A percentile compares a stretch with the other conserved stretches of the same genome.
These are phyloP conservation scores for Begonia loranthoides DNA, from an alignment of 306 rosid genomes.

Conservation along the genomic window DNA sequence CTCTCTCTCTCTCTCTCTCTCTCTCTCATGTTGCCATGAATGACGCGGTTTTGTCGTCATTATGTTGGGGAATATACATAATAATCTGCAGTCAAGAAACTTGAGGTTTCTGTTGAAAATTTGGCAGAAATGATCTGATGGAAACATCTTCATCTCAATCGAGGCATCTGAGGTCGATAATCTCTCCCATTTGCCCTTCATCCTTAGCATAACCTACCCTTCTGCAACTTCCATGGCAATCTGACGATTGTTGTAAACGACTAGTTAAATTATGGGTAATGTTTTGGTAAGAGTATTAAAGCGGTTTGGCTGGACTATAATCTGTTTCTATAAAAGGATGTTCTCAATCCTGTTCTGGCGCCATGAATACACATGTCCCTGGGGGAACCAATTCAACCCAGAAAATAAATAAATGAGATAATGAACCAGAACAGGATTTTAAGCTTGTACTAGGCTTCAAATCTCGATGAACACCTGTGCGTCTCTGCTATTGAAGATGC, in stretches of 20 bases:
- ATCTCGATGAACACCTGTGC: constrained; percentile 54
- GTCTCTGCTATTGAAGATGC: constrained; percentile 68
- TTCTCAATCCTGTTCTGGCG: constrained; percentile 41
- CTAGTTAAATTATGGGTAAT: too few relatives aligned
- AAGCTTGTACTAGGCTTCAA: constrained; percentile 65
- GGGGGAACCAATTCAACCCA: background rate
- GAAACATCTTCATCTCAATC: constrained; percentile 47
- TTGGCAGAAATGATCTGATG: constrained; percentile 36
- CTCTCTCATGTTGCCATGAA: too few relatives aligned
- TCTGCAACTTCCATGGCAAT: constrained; percentile 77
- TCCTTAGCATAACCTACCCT: constrained; percentile 30
- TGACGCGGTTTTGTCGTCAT: too few relatives aligned
- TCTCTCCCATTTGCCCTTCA: constrained; percentile 24
- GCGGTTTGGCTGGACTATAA: constrained; percentile 58
- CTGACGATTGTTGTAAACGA: constrained; percentile 9
- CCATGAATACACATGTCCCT: constrained; percentile 76
- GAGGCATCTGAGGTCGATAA: constrained; percentile 26
- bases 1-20: too few relatives aligned
- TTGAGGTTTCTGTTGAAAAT: too few relatives aligned
- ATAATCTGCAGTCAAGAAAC: too few relatives aligned
- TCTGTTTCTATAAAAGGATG: constrained; percentile 53
- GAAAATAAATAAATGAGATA: constrained; percentile 19
- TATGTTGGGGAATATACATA: too few relatives aligned
- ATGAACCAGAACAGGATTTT: constrained; percentile 44
- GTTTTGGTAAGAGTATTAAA: background rate